Base-by-base conservation (phyloP, 75 land plant genomes). In the Chamaecyparis obtusa region DNA sequence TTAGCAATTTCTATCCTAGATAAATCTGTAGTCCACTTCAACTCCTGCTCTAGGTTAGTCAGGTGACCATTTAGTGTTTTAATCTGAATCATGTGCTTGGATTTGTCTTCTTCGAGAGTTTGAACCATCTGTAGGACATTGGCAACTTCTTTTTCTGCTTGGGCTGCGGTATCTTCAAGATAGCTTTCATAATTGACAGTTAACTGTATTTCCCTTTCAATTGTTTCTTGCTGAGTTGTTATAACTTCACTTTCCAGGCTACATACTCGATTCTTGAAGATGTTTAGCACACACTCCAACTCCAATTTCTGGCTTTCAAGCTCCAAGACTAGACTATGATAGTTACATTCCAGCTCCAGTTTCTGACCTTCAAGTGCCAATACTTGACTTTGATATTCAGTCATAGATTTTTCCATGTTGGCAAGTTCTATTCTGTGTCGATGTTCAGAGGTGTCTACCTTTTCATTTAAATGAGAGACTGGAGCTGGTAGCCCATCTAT, bases 81-180 rank as follows among this genome's bases (percentile, higher is more conserved):
- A 32, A 3, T 72, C 37, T 32, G 15, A 72, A 33, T 30, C 33
- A 24, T 5, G 76, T 32, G 76, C 8, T 32, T 72, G 36, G 36
- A 72, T 72, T 72, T 72, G 76, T 72, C 76, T 32, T 32, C 76
- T 72, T 72, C 76, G 32, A 72, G 76, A 32, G 36, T 72, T 72
- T 72, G 76, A 72, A 72, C 37, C 10, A 72, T 36, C 76, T 72
- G 76, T 10, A 72, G 36, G 76, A 36, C 76, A 72, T 33, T 32
- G 36, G 76, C 76, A 32, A 30, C 36, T 72, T 30, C 76, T 32
- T 72, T 72, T 72, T 11, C 76, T 72, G 76, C 36, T 32, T 13
- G 33, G 76, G 35, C 15, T 33, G 3, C 36, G 32, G 14, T 72
- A 72, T 72, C 36, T 32, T 72, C 36, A 72, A 72, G 15, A 30